Base-by-base conservation (phyloP, 371 early-diverging fungal genomes). In the Circinella umbellata region DNA sequence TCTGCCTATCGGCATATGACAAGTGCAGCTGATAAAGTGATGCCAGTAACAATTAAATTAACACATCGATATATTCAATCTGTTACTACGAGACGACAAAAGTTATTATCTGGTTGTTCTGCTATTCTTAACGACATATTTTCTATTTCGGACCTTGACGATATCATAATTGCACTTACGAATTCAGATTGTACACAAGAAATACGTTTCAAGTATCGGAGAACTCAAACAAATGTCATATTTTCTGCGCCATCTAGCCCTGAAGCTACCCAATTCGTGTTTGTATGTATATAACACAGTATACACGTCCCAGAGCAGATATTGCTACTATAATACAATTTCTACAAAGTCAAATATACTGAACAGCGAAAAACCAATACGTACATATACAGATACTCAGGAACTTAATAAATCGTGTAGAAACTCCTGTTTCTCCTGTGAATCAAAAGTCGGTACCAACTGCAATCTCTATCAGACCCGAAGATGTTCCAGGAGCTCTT, bases 401-500 rank as follows among this genome's bases (percentile, higher is more conserved):
- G 38, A 85, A 85, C 63, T 90, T 92, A 7, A 89, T 90, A 51
- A 83, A 90, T 36, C 82, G 91, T 20, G 91, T 83, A 74, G 85
- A 91, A 42, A 73, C 57, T 27, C 57, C 34, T 34, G n/a, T n/a
- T 17, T 57, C 34, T 57, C 51, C 51, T 13, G 15, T 27, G 6
- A 34, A 57, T 13, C 18, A 14, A 11, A 57, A 57, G 14, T 27
- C 34, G 85, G 60, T 86, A 90, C 42, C 85, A 86, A 51, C 90
- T 90, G 15, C 71, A 85, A 0, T 83, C 83, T 39, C 85, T 9
- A 90, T 97, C 64, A 85, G 91, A 46, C 96, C 96, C 4, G 85
- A 86, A 7, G 95, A 96, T 78, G 94, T 96, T 6, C 94, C 96
- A 0, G 98, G 96, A 13, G 92, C 94, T 18, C 76, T 97, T 51